Evolutionary conservation across 2,329 filamentous ascomycete species (phyloP).

Genomic region (Didymellaceae sp.): DNA sequence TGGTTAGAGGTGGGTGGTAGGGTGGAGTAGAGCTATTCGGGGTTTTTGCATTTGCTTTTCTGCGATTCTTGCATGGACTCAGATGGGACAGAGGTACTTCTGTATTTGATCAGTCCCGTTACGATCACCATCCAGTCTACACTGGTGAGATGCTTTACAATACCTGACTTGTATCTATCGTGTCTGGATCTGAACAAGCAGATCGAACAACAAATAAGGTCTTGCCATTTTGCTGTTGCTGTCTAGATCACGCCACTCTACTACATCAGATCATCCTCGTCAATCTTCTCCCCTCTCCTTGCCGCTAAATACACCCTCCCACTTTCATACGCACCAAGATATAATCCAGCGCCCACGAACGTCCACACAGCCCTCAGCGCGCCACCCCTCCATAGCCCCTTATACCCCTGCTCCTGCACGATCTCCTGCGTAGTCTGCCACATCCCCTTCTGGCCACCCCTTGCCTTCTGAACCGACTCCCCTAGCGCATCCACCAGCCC

Average conservation of each 20-base stretch:
- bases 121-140: too few relatives aligned
- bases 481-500: conserved; percentile 52
- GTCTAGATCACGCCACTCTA: too few relatives aligned
- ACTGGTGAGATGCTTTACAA: too few relatives aligned
- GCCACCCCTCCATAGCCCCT: conserved; percentile 79
- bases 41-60: too few relatives aligned
- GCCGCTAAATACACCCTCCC: conserved; percentile 64
- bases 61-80: too few relatives aligned
- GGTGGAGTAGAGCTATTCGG: too few relatives aligned
- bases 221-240: too few relatives aligned
- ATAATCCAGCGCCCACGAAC: conserved; percentile 80
- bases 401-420: conserved; percentile 69
- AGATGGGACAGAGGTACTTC: too few relatives aligned
- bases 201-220: too few relatives aligned
- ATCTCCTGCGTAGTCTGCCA: conserved; percentile 70
- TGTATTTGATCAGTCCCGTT: too few relatives aligned
- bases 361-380: conserved; percentile 79
- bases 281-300: conserved; percentile 51
- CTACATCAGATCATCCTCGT: conserved; percentile 41
- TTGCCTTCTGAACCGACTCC: conserved; percentile 41
- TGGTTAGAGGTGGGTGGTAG: neutral
- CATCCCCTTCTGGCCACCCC: conserved; percentile 48
- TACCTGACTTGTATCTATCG: too few relatives aligned
- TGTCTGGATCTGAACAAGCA: too few relatives aligned
- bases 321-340: conserved; percentile 85